phyloP scores from a whole-genome alignment of 164 flowering plant genomes.

The Buxus sempervirens region DNA sequence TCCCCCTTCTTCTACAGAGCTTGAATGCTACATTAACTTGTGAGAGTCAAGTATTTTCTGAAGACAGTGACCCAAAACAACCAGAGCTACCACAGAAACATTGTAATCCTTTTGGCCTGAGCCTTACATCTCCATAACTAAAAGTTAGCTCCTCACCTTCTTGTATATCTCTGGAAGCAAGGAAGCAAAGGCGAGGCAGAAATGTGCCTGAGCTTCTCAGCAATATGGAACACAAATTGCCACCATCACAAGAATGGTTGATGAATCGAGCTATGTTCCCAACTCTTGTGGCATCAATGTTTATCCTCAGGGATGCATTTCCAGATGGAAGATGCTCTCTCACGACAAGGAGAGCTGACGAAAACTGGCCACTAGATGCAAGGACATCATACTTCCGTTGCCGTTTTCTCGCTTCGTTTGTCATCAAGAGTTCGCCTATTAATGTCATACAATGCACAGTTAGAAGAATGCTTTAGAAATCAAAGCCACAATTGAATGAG shows the following conservation, averaged over 20 bases:
- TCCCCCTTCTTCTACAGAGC: no score
- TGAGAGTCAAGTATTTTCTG: conserved; percentile 68
- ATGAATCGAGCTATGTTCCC: conserved; percentile 86
- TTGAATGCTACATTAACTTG: no score
- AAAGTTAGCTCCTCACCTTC: conserved; percentile 82
- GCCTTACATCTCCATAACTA: conserved; percentile 68
- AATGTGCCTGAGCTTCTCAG: conserved; percentile 66
- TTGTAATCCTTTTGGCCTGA: conserved; percentile 38
- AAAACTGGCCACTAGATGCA: conserved; percentile 30
- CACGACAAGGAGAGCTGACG: conserved; percentile 82
- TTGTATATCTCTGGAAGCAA: conserved; percentile 62
- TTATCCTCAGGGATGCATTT: conserved; percentile 76
- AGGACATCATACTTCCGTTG: conserved; percentile 63
- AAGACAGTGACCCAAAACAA: conserved; percentile 75
- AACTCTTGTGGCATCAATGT: conserved; percentile 77
- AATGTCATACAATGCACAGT: background rate
- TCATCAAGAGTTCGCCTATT: conserved; percentile 80
- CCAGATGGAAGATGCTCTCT: conserved; percentile 93
- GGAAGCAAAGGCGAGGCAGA: conserved; percentile 85
- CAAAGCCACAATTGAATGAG: no score
- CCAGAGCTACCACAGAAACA: conserved; percentile 74
- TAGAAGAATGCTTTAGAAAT: background rate
- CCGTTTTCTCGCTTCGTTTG: conserved; percentile 68
- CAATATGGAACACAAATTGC: conserved; percentile 57
- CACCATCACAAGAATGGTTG: conserved; percentile 95